phyloP scores from a whole-genome alignment of 1,284 basidiomycete genomes.

The Trametes hirsuta region DNA sequence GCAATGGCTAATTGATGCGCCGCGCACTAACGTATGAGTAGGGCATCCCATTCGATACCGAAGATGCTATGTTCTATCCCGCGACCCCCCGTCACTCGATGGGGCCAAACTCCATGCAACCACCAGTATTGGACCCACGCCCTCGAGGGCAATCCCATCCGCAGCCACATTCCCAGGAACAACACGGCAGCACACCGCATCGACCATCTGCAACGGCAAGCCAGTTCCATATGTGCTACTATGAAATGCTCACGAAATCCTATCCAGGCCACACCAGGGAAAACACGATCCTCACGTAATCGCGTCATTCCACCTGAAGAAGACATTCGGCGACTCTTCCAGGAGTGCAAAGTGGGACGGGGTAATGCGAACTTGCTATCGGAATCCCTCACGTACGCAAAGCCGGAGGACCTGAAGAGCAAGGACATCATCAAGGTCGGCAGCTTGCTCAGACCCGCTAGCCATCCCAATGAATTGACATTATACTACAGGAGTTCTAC shows the following conservation, averaged over 20 bases:
- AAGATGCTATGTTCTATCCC: slow-evolving; percentile 78
- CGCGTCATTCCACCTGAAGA: slow-evolving; percentile 75
- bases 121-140: slow-evolving; percentile 7
- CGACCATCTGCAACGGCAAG: slow-evolving; percentile 23
- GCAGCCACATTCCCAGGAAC: slow-evolving; percentile 1
- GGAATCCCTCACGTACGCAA: slow-evolving; percentile 65
- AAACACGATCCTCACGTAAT: slow-evolving; percentile 44
- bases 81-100: slow-evolving; percentile 40
- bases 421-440: slow-evolving; percentile 65
- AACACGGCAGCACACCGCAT: slow-evolving; percentile 9
- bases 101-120: slow-evolving; percentile 18
- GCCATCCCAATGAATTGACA: not conserved
- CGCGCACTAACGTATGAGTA: slow-evolving; percentile 26
- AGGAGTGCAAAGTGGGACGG: slow-evolving; percentile 77
- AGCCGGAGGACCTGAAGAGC: slow-evolving; percentile 64
- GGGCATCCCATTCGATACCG: slow-evolving; percentile 74
- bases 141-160: slow-evolving; percentile 1
- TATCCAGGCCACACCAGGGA: slow-evolving; percentile 16
- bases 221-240: not conserved
- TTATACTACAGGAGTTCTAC: slow-evolving; percentile 64
- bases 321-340: slow-evolving; percentile 75
- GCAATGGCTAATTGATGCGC: not conserved
- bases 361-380: slow-evolving; percentile 71
- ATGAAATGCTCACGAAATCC: not conserved
- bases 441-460: slow-evolving; percentile 1